Base-by-base conservation (phyloP, 2,329 filamentous ascomycete species). In the Nemania sp. region DNA sequence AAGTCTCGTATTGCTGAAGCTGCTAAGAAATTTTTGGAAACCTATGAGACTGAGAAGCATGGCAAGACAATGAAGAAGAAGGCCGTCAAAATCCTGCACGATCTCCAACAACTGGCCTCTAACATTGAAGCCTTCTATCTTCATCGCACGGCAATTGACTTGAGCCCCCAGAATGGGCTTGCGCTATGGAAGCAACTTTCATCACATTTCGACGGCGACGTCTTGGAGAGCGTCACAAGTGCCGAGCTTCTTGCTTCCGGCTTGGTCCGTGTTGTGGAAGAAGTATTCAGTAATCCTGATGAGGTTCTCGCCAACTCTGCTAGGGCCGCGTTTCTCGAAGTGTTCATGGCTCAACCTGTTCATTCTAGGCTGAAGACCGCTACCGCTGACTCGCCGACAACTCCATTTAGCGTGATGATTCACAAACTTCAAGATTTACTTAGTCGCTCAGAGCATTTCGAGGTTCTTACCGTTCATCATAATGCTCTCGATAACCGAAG, bases 381-480 rank as follows among this genome's bases (percentile, higher is more conserved):
- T 4, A 87, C 82, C 35, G 82, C 82, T 12, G 86, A 90, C 57
- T 90, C 89, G 11, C 87, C 91, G 2, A 83, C 87, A 0, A 97
- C 94, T 0, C 89, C 92, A 0, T 97, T 98, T 75, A 95, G 92
- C 71, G 86, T 96, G 54, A 83, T 99, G 74, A 88, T 97, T 42
- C 90, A 93, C 74, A 99, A 99, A 76, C 81, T 99, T 34, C 95
- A 99, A 76, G 95, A 99, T 77, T 80, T 99, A 59, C 84, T 99
- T 58, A 99, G 95, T 80, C 88, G 95, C 68, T 96, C 94, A 35
- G 95, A 99, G 79, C 93, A 98, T 79, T 99, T 98, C 70, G 95
- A 99, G 73, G 94, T 99, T 46, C 86, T 97, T 63, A 99, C 95
- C 7, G 93, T 98, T 57, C 92, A 96, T 74, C 90, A 96, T 64